Evolutionary conservation across 495 filamentous ascomycete genomes (phyloP), one percentile per base, ranked within the genome.

Genomic region (Penicillium nucicola): DNA sequence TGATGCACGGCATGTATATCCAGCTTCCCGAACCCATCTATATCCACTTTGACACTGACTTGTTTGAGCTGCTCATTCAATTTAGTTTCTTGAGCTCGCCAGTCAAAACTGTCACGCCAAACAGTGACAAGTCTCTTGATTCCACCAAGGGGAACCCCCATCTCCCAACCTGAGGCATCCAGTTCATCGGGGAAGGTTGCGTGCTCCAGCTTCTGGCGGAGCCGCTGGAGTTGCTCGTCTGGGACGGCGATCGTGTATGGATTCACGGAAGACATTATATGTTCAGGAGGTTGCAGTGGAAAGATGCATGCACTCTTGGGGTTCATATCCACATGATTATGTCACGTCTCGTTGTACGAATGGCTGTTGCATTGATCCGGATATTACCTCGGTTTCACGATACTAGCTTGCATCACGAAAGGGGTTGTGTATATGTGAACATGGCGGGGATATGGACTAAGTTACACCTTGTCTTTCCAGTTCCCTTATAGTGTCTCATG

Each of bases 1-100:
- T 84, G 73, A 64, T 88, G 83, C 50, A 84, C 63, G 51, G 59
- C 61, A 60, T 75, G 69, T 31, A 75, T 60, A 14, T 76, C 69
- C 6, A 83, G 49, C 10, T 74, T 63, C 6, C 67, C 68, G 42
- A 78, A 76, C 0, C 64, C 69, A 31, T 64, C 57, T 5, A 71
- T 61, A 0, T 52, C 43, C 11, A 77, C 51, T 8, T 53, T 40
- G 17, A 75, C 62, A 1, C 40, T 69, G 53, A 67, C 73, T 15
- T 78, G 71, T 0, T 63, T 60, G 22, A 78, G 54, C 32, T 53
- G 58, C 15, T 70, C 60, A 39, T 78, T 80, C 12, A 80, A 45
- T 13, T 61, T 60, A 28, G 44, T 45, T 46, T 77, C 74, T 22
- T 69, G 60, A 18, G 62, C 61, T 2, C 74, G 65, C 79, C 78